Evolutionary conservation across 2,329 filamentous ascomycete genomes (phyloP).

Genomic region (Diatrype stigma): DNA sequence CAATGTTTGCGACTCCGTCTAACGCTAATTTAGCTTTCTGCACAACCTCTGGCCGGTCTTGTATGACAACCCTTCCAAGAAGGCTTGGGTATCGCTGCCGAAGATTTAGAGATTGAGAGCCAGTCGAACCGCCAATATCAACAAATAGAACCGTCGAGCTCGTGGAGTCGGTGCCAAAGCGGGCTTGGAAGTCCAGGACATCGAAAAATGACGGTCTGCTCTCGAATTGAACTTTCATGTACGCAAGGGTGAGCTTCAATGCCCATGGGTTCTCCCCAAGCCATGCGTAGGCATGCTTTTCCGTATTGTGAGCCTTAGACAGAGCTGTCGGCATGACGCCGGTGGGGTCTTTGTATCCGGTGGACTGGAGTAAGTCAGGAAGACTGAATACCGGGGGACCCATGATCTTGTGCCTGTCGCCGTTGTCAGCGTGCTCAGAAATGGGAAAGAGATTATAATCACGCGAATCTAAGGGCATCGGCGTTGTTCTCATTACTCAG

Average conservation of each 20-base stretch:
- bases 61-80: conserved; percentile 3
- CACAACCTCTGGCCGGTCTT: conserved; percentile 2
- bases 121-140: conserved; percentile 3
- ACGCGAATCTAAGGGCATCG: conserved; percentile 1
- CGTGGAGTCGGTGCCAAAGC: not conserved
- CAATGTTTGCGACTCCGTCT: conserved; percentile 1
- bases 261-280: not conserved
- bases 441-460: not conserved
- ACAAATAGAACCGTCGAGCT: conserved; percentile 4
- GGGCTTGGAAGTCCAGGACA: conserved; percentile 2
- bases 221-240: conserved; percentile 1
- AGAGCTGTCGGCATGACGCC: not conserved
- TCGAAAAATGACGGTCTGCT: conserved; percentile 3
- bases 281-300: conserved; percentile 1
- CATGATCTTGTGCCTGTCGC: not conserved
- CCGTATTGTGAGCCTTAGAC: not conserved
- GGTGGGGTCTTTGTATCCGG: conserved; percentile 2
- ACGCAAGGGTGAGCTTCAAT: not conserved
- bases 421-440: not conserved
- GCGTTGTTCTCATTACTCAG: conserved; percentile 1
- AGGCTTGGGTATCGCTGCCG: conserved; percentile 4
- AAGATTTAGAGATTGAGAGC: conserved; percentile 1
- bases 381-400: not conserved
- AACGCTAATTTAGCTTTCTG: conserved; percentile 1
- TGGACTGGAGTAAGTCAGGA: conserved; percentile 4